Conservation (phyloP, 129 eudicot species). For the Chrysanthemum seticuspe region DNA sequence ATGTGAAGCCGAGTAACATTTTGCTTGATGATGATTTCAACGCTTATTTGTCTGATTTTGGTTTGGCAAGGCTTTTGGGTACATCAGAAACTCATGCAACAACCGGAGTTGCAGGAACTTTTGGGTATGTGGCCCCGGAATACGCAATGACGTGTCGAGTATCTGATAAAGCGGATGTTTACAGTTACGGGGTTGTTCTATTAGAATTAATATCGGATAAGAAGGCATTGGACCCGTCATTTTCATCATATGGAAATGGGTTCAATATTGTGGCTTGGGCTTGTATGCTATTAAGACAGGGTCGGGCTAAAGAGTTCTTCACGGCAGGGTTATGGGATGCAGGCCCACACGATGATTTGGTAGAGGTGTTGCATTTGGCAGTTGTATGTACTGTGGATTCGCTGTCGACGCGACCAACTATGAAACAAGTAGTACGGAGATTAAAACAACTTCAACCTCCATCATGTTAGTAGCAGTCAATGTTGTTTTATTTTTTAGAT, state of each 20-base stretch:
- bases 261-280: constrained; percentile 93
- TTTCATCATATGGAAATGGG: constrained; percentile 84
- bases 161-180: constrained; percentile 90
- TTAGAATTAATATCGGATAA: constrained; percentile 84
- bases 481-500: constrained; percentile 25
- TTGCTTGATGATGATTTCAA: constrained; percentile 72
- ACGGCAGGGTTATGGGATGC: constrained; percentile 87
- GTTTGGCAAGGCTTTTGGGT: constrained; percentile 15
- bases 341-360: constrained; percentile 92
- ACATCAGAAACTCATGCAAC: constrained; percentile 9
- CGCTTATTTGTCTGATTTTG: constrained; percentile 70
- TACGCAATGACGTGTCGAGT: constrained; percentile 81
- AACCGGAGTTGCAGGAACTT: constrained; percentile 17
- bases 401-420: constrained; percentile 74
- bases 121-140: constrained; percentile 16
- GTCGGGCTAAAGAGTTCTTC: constrained; percentile 89
- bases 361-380: constrained; percentile 81
- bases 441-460: constrained; percentile 90
- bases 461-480: constrained; percentile 44
- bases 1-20: constrained; percentile 91
- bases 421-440: constrained; percentile 87
- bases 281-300: constrained; percentile 71
- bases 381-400: constrained; percentile 83
- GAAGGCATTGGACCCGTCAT: constrained; percentile 79
- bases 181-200: constrained; percentile 88